Evolutionary conservation across 2,329 filamentous ascomycete genomes (phyloP).

Genomic region (Mariannaea sp.): DNA sequence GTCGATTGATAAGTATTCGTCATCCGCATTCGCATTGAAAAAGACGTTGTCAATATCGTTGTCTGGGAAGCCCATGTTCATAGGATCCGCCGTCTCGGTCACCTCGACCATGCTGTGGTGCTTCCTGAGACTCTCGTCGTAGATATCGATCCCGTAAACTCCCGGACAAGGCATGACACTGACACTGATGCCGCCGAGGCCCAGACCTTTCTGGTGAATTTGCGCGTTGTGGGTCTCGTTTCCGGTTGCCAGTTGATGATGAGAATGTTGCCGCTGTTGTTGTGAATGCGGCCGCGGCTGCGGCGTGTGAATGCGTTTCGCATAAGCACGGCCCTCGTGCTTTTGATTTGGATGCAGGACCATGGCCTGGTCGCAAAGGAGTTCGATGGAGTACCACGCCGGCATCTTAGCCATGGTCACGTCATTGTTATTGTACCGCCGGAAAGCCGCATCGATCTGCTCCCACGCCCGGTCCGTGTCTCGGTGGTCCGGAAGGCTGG

Average conservation of each 20-base stretch:
- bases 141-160: slow-evolving; percentile 15
- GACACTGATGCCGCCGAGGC: neutral
- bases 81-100: neutral
- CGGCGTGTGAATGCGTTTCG: slow-evolving; percentile 14
- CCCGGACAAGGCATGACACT: slow-evolving; percentile 11
- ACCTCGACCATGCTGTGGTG: slow-evolving; percentile 1
- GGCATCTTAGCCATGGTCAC: slow-evolving; percentile 24
- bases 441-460: slow-evolving; percentile 22
- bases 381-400: slow-evolving; percentile 23
- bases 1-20: slow-evolving; percentile 20
- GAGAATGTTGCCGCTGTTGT: too few species aligned
- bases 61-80: slow-evolving; percentile 15
- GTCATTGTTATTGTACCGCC: slow-evolving; percentile 25
- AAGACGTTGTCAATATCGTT: slow-evolving; percentile 21
- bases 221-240: slow-evolving; percentile 4
- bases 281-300: too few species aligned
- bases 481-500: slow-evolving; percentile 18
- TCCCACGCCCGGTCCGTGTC: slow-evolving; percentile 26
- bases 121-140: slow-evolving; percentile 4
- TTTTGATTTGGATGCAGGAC: slow-evolving; percentile 9
- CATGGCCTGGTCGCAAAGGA: slow-evolving; percentile 25
- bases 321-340: slow-evolving; percentile 20
- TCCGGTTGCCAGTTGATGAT: neutral
- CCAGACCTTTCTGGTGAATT: neutral
- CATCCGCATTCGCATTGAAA: slow-evolving; percentile 21